Evolutionary conservation across 495 filamentous ascomycete genomes (phyloP), one percentile per base, ranked within the genome.

Genomic region (Copromyces sp.): DNA sequence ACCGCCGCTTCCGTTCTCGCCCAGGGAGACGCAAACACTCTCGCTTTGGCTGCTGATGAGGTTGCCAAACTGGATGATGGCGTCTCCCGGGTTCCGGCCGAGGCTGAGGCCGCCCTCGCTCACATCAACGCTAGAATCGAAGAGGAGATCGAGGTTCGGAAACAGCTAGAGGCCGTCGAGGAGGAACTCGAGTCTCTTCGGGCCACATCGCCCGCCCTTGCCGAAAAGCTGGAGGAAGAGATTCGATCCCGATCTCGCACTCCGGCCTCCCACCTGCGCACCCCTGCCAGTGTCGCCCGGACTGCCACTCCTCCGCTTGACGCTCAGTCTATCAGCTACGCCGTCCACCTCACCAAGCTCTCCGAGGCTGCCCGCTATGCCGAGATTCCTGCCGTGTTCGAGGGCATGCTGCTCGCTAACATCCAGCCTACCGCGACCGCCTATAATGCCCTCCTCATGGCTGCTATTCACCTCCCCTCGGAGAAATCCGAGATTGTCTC

Each of bases 321-420:
- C 68, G 78, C 89, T 32, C 89, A 92, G 71, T 88, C 90, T 1
- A 87, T 89, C 74, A 83, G 84, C 69, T 94, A 92, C 74, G 92
- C 93, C 53, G 88, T 91, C 29, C 89, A 92, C 61, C 88, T 99
- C 32, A 87, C 88, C 69, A 88, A 90, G 74, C 87, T 99, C 41
- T 87, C 89, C 1, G 84, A 89, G 37, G 80, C 84, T 69, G 84
- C 88, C 14, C 89, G 90, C 59, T 94, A 91, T 86, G 88, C 88
- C 9, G 93, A 98, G 70, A 95, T 99, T 53, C 93, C 94, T 7
- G 90, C 90, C 61, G 89, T 94, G 6, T 99, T 99, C 80, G 91
- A 97, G 81, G 86, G 90, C 9, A 90, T 98, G 87, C 87, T 98
- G 40, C 85, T 86, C 47, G 89, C 90, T 72, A 92, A 92, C 35